These are phyloP conservation scores for Rhodamnia argentea DNA, from an alignment of 345 rosid genomes.

Conservation along the genomic window DNA sequence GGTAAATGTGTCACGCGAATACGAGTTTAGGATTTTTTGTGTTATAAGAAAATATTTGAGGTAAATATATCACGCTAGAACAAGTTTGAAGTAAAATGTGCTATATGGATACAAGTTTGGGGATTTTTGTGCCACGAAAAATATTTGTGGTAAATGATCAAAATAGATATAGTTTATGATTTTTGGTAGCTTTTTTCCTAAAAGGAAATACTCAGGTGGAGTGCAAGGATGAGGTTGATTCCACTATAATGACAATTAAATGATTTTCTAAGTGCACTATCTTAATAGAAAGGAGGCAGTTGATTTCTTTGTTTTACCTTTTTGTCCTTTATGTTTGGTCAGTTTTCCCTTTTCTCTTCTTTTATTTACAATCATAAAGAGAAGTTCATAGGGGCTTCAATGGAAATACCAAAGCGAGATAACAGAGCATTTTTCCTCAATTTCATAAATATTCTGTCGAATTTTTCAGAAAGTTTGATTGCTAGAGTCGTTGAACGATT, in stretches of 20 bases:
- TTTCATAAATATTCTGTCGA: neutral
- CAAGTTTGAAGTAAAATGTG: no score
- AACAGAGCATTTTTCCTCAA: accelerated
- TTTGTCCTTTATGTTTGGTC: neutral
- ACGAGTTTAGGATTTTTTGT: no score
- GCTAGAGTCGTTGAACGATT: neutral
- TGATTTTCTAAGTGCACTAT: neutral
- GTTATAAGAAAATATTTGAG: no score
- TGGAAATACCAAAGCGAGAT: neutral
- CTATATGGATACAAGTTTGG: no score
- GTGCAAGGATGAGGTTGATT: neutral
- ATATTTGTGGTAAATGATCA: no score
- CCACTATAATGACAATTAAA: neutral
- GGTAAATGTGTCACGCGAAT: no score
- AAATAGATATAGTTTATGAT: no score
- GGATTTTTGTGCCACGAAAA: no score
- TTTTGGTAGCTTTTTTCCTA: no score
- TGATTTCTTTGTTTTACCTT: neutral
- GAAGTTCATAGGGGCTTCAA: neutral
- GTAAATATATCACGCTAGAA: no score
- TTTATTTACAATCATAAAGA: neutral
- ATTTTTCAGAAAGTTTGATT: neutral
- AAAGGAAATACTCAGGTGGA: neutral
- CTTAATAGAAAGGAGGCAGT: neutral
- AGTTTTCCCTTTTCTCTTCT: neutral